Conservation (phyloP, 495 filamentous ascomycete species). For the Penicillium pancosmium region DNA sequence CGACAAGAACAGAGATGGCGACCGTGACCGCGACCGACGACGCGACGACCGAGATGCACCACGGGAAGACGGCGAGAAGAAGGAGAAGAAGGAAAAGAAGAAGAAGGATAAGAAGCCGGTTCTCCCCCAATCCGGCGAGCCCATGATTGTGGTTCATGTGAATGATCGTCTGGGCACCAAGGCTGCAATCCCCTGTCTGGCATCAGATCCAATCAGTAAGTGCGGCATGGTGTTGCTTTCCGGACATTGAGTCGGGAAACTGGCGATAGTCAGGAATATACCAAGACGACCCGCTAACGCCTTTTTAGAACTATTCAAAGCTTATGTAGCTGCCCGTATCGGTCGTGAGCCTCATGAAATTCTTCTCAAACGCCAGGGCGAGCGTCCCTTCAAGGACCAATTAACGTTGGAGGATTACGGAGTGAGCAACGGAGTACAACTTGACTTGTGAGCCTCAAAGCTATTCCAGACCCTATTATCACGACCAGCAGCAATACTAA, state of each 20-base stretch:
- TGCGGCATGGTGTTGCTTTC: constrained; percentile 6
- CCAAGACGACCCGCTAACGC: neutral
- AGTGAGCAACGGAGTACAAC: constrained; percentile 82
- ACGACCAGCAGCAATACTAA: constrained; percentile 24
- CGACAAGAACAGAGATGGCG: constrained; percentile 27
- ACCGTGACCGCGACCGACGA: constrained; percentile 27
- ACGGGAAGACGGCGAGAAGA: constrained; percentile 34
- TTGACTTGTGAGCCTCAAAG: constrained; percentile 65
- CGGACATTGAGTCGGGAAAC: constrained; percentile 19
- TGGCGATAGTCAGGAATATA: neutral
- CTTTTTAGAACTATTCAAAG: constrained; percentile 72
- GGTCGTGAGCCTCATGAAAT: constrained; percentile 90
- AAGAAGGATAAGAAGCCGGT: constrained; percentile 46
- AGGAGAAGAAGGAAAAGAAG: constrained; percentile 37
- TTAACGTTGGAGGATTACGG: constrained; percentile 88
- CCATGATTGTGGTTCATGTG: constrained; percentile 89
- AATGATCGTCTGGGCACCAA: constrained; percentile 93
- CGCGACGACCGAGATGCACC: constrained; percentile 33
- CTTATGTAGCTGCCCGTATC: constrained; percentile 82
- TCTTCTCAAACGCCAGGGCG: constrained; percentile 85
- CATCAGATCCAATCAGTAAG: constrained; percentile 72
- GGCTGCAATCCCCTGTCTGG: constrained; percentile 82
- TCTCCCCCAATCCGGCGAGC: constrained; percentile 52
- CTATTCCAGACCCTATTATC: neutral
- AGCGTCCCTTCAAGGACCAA: constrained; percentile 87